Percentiles rank a stretch among this genome's conserved stretches.
Conservation (phyloP, 2,329 filamentous ascomycete species). For the Arthrobotrys entomopaga region DNA sequence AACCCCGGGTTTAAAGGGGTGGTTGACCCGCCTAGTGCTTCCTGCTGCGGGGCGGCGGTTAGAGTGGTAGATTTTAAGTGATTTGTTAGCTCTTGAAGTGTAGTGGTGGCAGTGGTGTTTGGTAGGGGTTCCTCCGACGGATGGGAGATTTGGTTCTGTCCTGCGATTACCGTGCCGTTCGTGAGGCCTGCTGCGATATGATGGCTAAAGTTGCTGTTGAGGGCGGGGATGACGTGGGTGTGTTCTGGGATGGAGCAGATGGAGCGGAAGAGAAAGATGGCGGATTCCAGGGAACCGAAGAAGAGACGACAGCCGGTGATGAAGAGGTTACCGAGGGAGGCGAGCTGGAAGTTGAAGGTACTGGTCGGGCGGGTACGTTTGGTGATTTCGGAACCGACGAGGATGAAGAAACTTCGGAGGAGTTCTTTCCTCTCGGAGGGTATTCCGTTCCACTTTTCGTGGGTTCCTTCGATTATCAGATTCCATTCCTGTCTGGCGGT, state of each 20-base stretch:
- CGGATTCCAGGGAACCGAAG: constrained; percentile 89
- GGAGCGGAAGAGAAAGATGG: constrained; percentile 86
- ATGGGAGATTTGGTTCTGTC: constrained; percentile 92
- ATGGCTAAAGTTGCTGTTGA: constrained; percentile 94
- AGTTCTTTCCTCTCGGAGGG: constrained; percentile 78
- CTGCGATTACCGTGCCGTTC: constrained; percentile 81
- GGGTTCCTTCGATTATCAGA: constrained; percentile 84
- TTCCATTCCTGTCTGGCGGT: constrained; percentile 83
- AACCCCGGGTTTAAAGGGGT: constrained; percentile 51
- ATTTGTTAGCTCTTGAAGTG: constrained; percentile 59
- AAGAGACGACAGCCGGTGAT: constrained; percentile 87
- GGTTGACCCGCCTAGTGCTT: constrained; percentile 8
- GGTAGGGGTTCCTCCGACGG: constrained; percentile 73
- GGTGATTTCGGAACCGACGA: constrained; percentile 72
- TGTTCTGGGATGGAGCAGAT: constrained; percentile 84
- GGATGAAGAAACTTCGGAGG: constrained; percentile 79
- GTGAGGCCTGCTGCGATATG: constrained; percentile 87
- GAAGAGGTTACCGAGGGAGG: constrained; percentile 82
- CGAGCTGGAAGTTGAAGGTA: constrained; percentile 79
- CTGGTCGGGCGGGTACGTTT: constrained; percentile 78
- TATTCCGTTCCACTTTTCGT: constrained; percentile 75
- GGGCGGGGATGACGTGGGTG: constrained; percentile 83
- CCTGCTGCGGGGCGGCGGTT: constrained; percentile 54
- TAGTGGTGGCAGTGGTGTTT: constrained; percentile 59
- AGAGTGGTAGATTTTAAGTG: constrained; percentile 20